Conservation (phyloP, 768 basidiomycete genomes). For the Collybia nuda region DNA sequence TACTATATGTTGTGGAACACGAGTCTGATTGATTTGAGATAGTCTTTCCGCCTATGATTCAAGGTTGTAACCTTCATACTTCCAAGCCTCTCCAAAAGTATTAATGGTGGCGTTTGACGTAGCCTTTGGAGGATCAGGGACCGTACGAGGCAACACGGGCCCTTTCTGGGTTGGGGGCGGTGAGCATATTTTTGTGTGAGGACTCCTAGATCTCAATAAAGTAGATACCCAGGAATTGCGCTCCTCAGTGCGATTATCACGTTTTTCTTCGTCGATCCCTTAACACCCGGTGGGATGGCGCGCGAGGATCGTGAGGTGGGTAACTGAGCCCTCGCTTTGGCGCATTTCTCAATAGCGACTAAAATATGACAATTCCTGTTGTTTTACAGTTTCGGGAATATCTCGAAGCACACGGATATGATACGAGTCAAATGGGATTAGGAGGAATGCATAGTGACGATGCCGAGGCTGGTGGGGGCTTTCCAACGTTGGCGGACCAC, state of each 20-base stretch:
- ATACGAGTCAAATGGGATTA: constrained; percentile 15
- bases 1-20: neutral
- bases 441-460: neutral
- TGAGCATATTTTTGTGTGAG: constrained; percentile 9
- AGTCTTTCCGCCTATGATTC: constrained; percentile 68
- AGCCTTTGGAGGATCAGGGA: constrained; percentile 61
- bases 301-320: constrained; percentile 10
- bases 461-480: too few species aligned
- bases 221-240: constrained; percentile 7
- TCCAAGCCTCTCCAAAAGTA: neutral
- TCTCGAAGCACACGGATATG: constrained; percentile 14
- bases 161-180: constrained; percentile 85
- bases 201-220: neutral
- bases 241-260: constrained; percentile 9
- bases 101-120: constrained; percentile 5
- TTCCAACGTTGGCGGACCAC: too few species aligned
- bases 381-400: constrained; percentile 16
- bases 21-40: neutral
- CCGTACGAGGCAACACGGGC: constrained; percentile 67
- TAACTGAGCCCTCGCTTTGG: too few species aligned
- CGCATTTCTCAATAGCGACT: too few species aligned
- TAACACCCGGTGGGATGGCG: constrained; percentile 9
- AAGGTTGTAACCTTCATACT: constrained; percentile 36
- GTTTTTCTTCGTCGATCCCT: constrained; percentile 7
- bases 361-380: too few species aligned